phyloP scores from a whole-genome alignment of 2,329 filamentous ascomycete genomes.

The Fusarium burgessii region DNA sequence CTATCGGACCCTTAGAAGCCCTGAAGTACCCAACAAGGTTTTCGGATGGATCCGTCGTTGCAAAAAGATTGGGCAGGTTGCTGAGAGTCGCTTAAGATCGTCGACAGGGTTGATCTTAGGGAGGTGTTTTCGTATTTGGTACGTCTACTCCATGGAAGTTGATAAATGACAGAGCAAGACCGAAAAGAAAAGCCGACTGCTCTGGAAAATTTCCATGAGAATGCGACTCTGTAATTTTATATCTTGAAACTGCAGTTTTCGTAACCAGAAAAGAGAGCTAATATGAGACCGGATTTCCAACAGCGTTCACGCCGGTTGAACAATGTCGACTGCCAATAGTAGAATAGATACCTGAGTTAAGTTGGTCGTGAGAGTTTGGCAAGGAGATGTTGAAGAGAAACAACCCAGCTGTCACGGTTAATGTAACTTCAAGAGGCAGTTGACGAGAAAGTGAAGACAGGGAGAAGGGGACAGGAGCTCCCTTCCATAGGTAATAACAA shows the following conservation, averaged over 20 bases:
- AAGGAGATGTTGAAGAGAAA: neutral
- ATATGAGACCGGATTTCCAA: neutral
- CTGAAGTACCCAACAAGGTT: constrained; percentile 30
- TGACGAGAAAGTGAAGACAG: constrained; percentile 19
- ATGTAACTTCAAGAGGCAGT: neutral
- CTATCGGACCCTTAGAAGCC: constrained; percentile 32
- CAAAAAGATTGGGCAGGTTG: constrained; percentile 22
- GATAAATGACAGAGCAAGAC: neutral
- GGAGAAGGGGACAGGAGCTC: neutral
- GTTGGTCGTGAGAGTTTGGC: neutral
- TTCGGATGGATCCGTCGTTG: constrained; percentile 31
- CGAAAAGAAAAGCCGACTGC: neutral
- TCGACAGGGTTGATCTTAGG: constrained; percentile 32
- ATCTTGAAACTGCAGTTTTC: neutral
- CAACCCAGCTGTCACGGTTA: neutral
- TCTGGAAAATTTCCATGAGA: neutral
- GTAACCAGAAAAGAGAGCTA: neutral
- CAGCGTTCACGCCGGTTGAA: constrained; percentile 21
- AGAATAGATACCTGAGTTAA: neutral
- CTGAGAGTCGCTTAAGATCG: constrained; percentile 26
- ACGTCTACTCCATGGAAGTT: neutral
- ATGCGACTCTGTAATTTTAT: neutral
- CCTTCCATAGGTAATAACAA: neutral
- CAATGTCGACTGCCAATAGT: constrained; percentile 1
- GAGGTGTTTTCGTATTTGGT: constrained; percentile 6